Evolutionary conservation across 257 asterid genomes (phyloP).

Genomic region (Pogostemon cablin): DNA sequence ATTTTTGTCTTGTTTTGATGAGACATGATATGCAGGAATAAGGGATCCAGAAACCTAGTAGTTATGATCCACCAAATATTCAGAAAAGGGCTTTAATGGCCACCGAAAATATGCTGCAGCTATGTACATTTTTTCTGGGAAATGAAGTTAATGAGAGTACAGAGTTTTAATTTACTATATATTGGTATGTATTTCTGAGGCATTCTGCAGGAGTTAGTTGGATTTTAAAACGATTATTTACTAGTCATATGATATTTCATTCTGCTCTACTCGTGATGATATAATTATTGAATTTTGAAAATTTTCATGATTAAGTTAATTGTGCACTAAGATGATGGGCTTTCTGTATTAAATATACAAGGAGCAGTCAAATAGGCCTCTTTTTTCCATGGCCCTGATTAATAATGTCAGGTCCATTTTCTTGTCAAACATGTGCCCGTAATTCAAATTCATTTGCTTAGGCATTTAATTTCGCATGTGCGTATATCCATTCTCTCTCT

Average conservation of each 20-base stretch:
- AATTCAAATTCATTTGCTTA: slow-evolving; percentile 30
- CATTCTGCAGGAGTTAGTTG: slow-evolving; percentile 37
- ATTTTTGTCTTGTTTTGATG: background rate
- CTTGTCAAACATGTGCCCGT: slow-evolving; percentile 36
- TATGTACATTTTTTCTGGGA: slow-evolving; percentile 24
- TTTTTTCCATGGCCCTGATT: slow-evolving; percentile 32
- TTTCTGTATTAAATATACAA: slow-evolving; percentile 9
- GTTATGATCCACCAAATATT: slow-evolving; percentile 23
- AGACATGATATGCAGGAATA: background rate
- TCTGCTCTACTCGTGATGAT: no score
- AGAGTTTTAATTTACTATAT: slow-evolving; percentile 25
- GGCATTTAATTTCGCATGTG: slow-evolving; percentile 24
- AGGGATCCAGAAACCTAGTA: background rate
- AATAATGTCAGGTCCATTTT: slow-evolving; percentile 28
- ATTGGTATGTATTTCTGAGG: slow-evolving; percentile 25
- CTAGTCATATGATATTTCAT: slow-evolving; percentile 17
- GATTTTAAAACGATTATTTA: slow-evolving; percentile 22
- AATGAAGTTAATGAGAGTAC: slow-evolving; percentile 21
- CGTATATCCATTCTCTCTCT: background rate
- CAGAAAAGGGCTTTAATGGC: slow-evolving; percentile 25
- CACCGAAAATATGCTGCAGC: slow-evolving; percentile 22
- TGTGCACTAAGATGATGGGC: slow-evolving; percentile 13
- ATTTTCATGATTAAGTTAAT: background rate
- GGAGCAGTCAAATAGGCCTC: slow-evolving; percentile 27
- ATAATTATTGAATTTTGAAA: background rate